phyloP scores from a whole-genome alignment of 768 basidiomycete genomes.

The Pholiota microspora region DNA sequence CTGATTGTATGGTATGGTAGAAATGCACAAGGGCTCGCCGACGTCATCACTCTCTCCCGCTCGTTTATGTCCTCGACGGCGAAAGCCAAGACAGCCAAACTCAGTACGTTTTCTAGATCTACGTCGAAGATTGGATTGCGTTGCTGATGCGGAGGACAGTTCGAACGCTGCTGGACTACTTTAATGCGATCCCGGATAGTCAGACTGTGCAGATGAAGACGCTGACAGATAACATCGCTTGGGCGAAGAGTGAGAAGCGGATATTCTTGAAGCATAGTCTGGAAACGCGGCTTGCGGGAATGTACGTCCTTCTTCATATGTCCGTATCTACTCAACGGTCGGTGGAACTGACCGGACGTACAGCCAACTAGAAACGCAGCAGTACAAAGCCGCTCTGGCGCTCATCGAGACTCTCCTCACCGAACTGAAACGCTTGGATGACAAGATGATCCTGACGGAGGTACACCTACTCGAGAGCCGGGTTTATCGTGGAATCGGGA shows the following conservation, averaged over 20 bases:
- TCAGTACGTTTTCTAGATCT: conserved; percentile 55
- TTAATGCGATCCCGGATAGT: conserved; percentile 74
- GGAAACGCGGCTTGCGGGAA: conserved; percentile 80
- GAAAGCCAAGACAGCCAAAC: conserved; percentile 95
- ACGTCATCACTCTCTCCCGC: conserved; percentile 81
- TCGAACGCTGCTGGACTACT: conserved; percentile 90
- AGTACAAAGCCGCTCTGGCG: conserved; percentile 75
- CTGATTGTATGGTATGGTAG: conserved; percentile 41
- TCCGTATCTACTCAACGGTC: too few species aligned
- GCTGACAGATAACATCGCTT: conserved; percentile 87
- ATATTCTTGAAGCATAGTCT: conserved; percentile 95
- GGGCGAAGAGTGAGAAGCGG: conserved; percentile 90
- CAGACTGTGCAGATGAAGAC: conserved; percentile 77
- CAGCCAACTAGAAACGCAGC: conserved; percentile 72
- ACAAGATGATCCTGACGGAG: conserved; percentile 97
- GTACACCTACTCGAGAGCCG: conserved; percentile 93
- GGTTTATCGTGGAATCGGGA: conserved; percentile 86
- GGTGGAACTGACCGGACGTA: too few species aligned
- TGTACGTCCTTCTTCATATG: too few species aligned
- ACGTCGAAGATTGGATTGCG: background rate
- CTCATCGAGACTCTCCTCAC: conserved; percentile 87
- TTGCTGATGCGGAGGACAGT: conserved; percentile 42
- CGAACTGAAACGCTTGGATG: conserved; percentile 91
- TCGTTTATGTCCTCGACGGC: conserved; percentile 92
- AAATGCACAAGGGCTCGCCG: conserved; percentile 81